Evolutionary conservation across 495 filamentous ascomycete genomes (phyloP).

Genomic region (Podospora fimiseda): DNA sequence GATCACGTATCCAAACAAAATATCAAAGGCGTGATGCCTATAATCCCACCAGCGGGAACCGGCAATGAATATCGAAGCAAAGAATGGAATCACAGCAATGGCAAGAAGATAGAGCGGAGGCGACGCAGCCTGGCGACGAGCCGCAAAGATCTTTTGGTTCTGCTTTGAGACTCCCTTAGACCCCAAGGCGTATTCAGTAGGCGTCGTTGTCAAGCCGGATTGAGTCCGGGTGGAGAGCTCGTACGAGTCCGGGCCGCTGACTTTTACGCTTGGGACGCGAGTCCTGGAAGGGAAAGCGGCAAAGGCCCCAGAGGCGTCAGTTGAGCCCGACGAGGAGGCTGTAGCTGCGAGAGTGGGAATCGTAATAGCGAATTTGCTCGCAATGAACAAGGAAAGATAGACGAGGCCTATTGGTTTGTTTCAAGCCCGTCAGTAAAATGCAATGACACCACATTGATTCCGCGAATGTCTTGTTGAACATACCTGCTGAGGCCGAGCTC

Average conservation of each 20-base stretch:
- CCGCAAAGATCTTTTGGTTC: constrained; percentile 38
- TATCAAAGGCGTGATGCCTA: constrained; percentile 84
- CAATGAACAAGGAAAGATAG: constrained; percentile 67
- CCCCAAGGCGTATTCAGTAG: constrained; percentile 19
- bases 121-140: constrained; percentile 60
- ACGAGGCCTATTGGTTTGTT: constrained; percentile 47
- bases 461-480: neutral
- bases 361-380: constrained; percentile 55
- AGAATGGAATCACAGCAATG: constrained; percentile 57
- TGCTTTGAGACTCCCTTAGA: constrained; percentile 38
- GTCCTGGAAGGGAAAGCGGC: constrained; percentile 47
- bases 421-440: neutral
- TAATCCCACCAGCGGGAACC: constrained; percentile 70
- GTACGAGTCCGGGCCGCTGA: constrained; percentile 20
- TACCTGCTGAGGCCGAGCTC: constrained; percentile 58
- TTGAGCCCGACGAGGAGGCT: constrained; percentile 22
- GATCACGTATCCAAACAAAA: constrained; percentile 68
- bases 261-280: constrained; percentile 15
- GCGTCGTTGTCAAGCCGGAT: constrained; percentile 13
- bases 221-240: constrained; percentile 20
- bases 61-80: constrained; percentile 49
- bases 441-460: neutral
- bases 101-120: constrained; percentile 63
- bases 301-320: constrained; percentile 25
- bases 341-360: constrained; percentile 50